Conservation (phyloP, 768 basidiomycete species). For the Trametes elegans region DNA sequence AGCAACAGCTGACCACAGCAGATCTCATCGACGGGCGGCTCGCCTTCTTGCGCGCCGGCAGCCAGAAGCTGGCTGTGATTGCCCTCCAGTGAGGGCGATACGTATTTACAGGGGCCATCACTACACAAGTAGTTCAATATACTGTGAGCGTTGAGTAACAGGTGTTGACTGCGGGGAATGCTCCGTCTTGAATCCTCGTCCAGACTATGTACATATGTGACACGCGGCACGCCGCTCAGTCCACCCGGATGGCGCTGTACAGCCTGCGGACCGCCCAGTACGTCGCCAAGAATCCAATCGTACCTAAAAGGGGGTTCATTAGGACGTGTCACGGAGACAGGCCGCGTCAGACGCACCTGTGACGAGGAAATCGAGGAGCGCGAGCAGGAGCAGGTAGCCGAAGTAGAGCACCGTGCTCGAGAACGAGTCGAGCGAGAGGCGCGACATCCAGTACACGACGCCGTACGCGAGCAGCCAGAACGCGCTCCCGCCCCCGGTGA, state of each 20-base stretch:
- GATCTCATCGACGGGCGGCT: conserved; percentile 62
- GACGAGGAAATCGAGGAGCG: conserved; percentile 82
- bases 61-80: conserved; percentile 65
- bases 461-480: conserved; percentile 92
- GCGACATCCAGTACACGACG: conserved; percentile 82
- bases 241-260: conserved; percentile 81
- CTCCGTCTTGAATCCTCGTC: neutral
- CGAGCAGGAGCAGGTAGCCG: conserved; percentile 84
- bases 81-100: conserved; percentile 28
- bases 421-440: conserved; percentile 81
- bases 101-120: too few relatives aligned
- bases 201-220: neutral
- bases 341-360: conserved; percentile 55
- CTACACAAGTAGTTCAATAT: too few relatives aligned
- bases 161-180: neutral
- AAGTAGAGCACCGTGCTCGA: conserved; percentile 83
- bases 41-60: conserved; percentile 70
- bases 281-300: conserved; percentile 87
- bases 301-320: conserved; percentile 45
- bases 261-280: conserved; percentile 88
- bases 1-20: conserved; percentile 37
- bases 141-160: neutral
- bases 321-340: neutral
- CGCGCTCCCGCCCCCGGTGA: conserved; percentile 88
- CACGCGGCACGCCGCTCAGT: conserved; percentile 32